Base-by-base conservation (phyloP, 345 rosid species). In the Tarenaya hassleriana region DNA sequence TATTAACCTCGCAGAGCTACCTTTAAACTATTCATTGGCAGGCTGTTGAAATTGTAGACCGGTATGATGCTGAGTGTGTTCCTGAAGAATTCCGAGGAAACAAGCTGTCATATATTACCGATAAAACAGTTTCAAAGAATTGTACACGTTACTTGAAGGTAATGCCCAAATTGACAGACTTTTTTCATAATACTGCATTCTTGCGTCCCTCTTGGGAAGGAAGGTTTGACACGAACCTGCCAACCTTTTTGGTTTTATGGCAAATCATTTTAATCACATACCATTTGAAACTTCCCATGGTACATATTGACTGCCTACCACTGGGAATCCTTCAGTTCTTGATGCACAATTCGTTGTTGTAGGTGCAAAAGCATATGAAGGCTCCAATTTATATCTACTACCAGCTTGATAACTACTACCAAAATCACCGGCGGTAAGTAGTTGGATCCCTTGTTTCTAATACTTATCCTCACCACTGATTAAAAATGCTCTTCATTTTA, bases 341-440 rank as follows among this genome's bases (percentile, higher is more conserved):
- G 62, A 55, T 56, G 17, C 10, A 24, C 8, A 4, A 35, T 45
- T 58, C 4, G 60, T 38, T 29, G 27, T 54, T 72, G 59, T 46
- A 86, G 95, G 92, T 83, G 40, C 60, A 40, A 64, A 86, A 79
- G 75, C 24, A 58, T 75, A 86, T 86, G 92, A 86, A 79, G 71
- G 95, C 95, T 73, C 95, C 95, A 31, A 75, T 86, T 60, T 71
- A 57, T 67, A 69, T 83, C 59, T 86, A 86, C 63, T 86, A 86
- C 69, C 88, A 86, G 61, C 92, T 86, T 43, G 95, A 86, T 68
- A 83, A 83, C 69, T 86, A 78, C 63, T 86, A 86, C 57, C 95
- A 86, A 68, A 86, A 83, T 62, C 95, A 86, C 60, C 71, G 92
- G 16, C 69, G 92, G 95, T 83, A 69, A 52, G 34, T 17, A 47